These are phyloP conservation scores for Zhuliangozyma blackwelliae DNA, from an alignment of 1,139 yeast genomes.

Conservation along the genomic window DNA sequence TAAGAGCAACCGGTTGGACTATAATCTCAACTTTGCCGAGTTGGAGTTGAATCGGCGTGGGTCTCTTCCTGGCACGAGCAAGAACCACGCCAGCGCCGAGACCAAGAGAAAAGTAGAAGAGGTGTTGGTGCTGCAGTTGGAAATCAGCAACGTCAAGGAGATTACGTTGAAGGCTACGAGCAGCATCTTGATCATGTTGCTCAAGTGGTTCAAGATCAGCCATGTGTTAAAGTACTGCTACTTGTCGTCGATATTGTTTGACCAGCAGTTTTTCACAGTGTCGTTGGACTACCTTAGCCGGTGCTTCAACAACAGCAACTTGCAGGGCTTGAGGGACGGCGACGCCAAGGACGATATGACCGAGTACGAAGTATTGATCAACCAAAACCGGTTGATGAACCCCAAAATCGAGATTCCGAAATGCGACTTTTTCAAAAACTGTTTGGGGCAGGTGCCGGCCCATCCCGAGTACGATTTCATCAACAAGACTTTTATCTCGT, in stretches of 20 bases:
- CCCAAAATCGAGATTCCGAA: slow-evolving; percentile 40
- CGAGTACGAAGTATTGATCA: slow-evolving; percentile 33
- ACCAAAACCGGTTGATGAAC: slow-evolving; percentile 41
- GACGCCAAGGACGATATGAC: slow-evolving; percentile 21
- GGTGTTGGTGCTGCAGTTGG: slow-evolving; percentile 42
- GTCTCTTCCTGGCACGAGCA: slow-evolving; percentile 23
- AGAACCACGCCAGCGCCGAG: slow-evolving; percentile 15
- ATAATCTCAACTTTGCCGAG: slow-evolving; percentile 34
- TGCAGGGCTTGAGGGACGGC: slow-evolving; percentile 18
- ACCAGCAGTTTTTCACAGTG: slow-evolving; percentile 55
- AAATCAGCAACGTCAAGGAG: slow-evolving; percentile 59
- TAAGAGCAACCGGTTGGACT: slow-evolving; percentile 42
- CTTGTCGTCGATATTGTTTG: slow-evolving; percentile 67
- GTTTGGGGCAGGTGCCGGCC: slow-evolving; percentile 22
- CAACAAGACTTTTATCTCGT: slow-evolving; percentile 25
- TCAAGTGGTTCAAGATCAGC: slow-evolving; percentile 75
- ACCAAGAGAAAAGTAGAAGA: slow-evolving; percentile 21
- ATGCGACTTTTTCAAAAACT: slow-evolving; percentile 42
- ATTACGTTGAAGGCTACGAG: slow-evolving; percentile 60
- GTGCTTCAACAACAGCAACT: slow-evolving; percentile 33
- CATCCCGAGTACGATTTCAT: slow-evolving; percentile 20
- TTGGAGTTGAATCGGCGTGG: slow-evolving; percentile 25
- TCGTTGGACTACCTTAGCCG: slow-evolving; percentile 37
- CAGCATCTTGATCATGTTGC: slow-evolving; percentile 47
- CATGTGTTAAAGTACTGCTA: slow-evolving; percentile 80